Base-by-base conservation (phyloP, 2,329 filamentous ascomycete genomes). In the Elsinoe ampelina region DNA sequence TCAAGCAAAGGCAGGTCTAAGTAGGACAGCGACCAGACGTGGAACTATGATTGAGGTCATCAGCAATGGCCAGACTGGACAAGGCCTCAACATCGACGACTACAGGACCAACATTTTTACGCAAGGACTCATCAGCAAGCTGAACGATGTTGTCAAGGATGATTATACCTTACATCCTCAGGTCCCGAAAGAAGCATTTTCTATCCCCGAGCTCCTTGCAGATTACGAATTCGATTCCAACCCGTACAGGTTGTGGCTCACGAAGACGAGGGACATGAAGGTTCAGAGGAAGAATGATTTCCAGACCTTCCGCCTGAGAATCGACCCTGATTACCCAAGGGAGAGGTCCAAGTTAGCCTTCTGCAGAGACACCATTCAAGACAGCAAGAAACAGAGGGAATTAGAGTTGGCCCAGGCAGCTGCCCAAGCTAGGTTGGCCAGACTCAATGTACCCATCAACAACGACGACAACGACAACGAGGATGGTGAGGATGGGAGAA, bases 291-390 rank as follows among this genome's bases (percentile, higher is more conserved):
- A 30, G 26, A 30, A 30, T 8, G 26, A 30, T 30, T 30, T 30
- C 26, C 26, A 30, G 26, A 30, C 26, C 26, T 54, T 58, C 41
- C 36, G 38, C 20, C 38, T 58, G 7, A 38, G 26, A 7, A 30
- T 30, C 26, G 26, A 30, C 7, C 26, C 26, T 8, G 26, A 30
- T 8, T 30, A 30, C 17, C 12, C 5, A 2, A 42, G 22, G 17
- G n/a, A 13, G n/a, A 38, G 22, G 5, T 30, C 26, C 5, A 43
- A 58, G 48, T 30, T 58, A 5, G 47, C 45, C 22, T 58, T 58
- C 56, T 20, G 20, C 26, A 45, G 36, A 11, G 54, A 56, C 41
- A 17, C 12, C 1, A 38, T 32, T n/a, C 22, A 41, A 5, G 54
- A 56, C 30, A 17, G 15, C 5, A n/a, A 15, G 11, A 56, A 45